Evolutionary conservation across 208 protist species (phyloP).

Genomic region (Leishmania tarentolae): DNA sequence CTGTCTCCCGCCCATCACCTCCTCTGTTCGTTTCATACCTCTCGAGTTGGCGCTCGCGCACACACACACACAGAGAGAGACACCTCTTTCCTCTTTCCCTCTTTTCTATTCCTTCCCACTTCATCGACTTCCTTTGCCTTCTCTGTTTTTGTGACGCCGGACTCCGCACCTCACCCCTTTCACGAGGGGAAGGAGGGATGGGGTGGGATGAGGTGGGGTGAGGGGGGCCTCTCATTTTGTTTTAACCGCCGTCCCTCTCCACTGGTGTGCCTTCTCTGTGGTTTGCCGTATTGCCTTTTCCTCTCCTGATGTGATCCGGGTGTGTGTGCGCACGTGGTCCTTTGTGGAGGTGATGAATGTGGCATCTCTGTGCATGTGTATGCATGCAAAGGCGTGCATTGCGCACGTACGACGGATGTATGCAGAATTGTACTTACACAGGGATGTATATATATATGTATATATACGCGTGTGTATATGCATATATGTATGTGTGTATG

Average conservation of each 20-base stretch:
- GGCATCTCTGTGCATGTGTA: background rate
- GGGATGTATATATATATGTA: slow-evolving; percentile 1
- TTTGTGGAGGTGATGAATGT: no score
- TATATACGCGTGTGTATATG: background rate
- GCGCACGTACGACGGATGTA: no score
- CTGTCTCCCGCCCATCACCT: background rate
- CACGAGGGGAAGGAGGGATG: background rate
- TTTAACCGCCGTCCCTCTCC: background rate
- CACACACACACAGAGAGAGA: no score
- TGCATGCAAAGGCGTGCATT: no score
- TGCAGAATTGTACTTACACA: background rate
- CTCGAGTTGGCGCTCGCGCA: background rate
- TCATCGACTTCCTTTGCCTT: background rate
- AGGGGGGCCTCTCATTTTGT: no score
- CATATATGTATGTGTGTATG: background rate
- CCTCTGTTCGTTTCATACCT: background rate
- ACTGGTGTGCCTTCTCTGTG: background rate
- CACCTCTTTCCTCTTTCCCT: background rate
- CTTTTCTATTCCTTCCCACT: background rate
- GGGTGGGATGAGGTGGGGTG: background rate
- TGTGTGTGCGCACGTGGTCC: no score
- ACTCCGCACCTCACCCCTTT: background rate
- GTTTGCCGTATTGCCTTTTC: background rate
- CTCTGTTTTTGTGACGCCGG: background rate
- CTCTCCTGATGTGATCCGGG: background rate